A percentile compares a stretch with the other conserved stretches of the same genome.
phyloP scores from a whole-genome alignment of 73 alveolate genomes.

The Diophrys sp. region DNA sequence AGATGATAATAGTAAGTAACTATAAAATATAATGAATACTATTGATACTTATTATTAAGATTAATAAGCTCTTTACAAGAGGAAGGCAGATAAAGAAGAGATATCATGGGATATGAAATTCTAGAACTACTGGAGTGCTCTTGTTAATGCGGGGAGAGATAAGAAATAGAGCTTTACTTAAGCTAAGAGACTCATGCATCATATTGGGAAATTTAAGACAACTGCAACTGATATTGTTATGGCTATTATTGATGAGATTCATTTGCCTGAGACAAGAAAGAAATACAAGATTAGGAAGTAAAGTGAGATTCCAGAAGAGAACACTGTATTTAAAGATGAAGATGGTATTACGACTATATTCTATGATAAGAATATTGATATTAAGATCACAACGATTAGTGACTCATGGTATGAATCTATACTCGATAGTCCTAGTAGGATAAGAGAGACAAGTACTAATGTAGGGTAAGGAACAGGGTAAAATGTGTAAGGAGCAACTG shows the following conservation, averaged over 20 bases:
- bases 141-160: conserved; percentile 40
- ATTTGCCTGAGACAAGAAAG: conserved; percentile 15
- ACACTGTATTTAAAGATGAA: conserved; percentile 28
- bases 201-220: conserved; percentile 45
- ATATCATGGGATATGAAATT: conserved; percentile 63
- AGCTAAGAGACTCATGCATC: conserved; percentile 54
- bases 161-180: conserved; percentile 22
- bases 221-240: conserved; percentile 21
- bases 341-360: conserved; percentile 25
- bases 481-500: too few relatives aligned
- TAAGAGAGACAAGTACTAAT: background rate
- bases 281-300: conserved; percentile 5
- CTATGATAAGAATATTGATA: conserved; percentile 24
- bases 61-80: conserved; percentile 2
- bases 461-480: background rate
- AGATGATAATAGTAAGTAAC: background rate
- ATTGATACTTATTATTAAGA: conserved; percentile 23
- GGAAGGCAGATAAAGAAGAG: conserved; percentile 45
- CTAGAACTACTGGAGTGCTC: conserved; percentile 56
- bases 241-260: conserved; percentile 43
- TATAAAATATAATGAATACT: conserved; percentile 1
- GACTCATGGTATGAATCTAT: background rate
- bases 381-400: conserved; percentile 35
- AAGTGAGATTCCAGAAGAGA: conserved; percentile 16
- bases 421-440: background rate